A percentile compares a stretch with the other conserved stretches of the same genome.
phyloP scores from a whole-genome alignment of 306 rosid genomes.

The Crotalaria pallida region DNA sequence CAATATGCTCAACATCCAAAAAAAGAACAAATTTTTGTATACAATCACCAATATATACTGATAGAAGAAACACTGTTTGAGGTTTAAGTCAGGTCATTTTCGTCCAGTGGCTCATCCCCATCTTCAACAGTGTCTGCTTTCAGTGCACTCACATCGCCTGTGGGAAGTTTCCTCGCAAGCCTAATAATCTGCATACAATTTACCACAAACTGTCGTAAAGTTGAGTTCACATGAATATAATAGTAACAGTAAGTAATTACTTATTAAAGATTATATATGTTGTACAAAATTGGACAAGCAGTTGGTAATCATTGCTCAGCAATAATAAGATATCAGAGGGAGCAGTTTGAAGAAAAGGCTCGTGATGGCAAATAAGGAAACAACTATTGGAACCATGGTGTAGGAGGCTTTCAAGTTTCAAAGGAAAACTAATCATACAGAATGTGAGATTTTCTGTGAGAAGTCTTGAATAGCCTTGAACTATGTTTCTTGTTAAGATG shows the following conservation, averaged over 20 bases:
- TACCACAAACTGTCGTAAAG: conserved; percentile 7
- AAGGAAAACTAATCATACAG: not conserved
- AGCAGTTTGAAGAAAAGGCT: not conserved
- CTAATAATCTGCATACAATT: conserved; percentile 63
- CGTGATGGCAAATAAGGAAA: not conserved
- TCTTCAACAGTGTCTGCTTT: conserved; percentile 37
- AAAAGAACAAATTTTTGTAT: not conserved
- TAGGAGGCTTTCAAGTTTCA: not conserved
- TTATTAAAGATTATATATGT: not conserved
- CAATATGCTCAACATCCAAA: too few relatives aligned
- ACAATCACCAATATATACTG: conserved; percentile 18
- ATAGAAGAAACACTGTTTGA: not conserved
- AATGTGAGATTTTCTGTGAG: not conserved
- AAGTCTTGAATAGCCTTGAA: not conserved
- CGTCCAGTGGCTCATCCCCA: conserved; percentile 61
- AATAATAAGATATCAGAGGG: not conserved
- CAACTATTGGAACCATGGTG: not conserved
- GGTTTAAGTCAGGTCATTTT: conserved; percentile 75
- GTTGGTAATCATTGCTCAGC: not conserved
- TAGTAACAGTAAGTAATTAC: not conserved
- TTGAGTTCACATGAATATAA: not conserved
- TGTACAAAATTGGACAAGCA: not conserved
- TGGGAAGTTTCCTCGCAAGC: conserved; percentile 89
- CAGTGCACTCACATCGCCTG: conserved; percentile 67
- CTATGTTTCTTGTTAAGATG: not conserved